A percentile compares a stretch with the other conserved stretches of the same genome.
These are phyloP conservation scores for Aaosphaeria arxii DNA, from an alignment of 2,329 filamentous ascomycete species.

Conservation along the genomic window DNA sequence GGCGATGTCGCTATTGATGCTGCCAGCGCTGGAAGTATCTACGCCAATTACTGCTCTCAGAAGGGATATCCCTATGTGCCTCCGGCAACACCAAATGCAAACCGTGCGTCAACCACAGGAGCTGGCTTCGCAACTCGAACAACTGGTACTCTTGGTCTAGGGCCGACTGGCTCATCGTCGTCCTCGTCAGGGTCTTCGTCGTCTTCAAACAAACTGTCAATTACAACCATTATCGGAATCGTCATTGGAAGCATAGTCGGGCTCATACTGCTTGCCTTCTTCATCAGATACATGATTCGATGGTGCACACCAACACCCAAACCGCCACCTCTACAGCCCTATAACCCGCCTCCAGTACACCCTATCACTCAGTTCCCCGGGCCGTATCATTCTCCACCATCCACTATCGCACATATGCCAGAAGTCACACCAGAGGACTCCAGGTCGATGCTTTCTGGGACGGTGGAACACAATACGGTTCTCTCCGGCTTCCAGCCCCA, in stretches of 20 bases:
- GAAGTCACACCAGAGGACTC: no score
- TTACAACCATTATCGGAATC: constrained; percentile 10
- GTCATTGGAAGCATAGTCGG: constrained; percentile 8
- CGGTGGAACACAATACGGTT: no score
- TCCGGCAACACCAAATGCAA: constrained; percentile 4
- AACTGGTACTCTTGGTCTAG: background rate
- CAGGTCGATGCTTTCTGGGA: no score
- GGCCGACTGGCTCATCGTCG: background rate
- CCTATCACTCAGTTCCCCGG: no score
- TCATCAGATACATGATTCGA: no score
- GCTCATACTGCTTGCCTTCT: constrained; percentile 4
- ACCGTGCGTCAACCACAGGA: constrained; percentile 6
- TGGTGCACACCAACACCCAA: no score
- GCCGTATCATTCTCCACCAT: no score
- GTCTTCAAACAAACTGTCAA: constrained; percentile 1
- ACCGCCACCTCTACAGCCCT: no score
- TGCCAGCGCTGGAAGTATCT: constrained; percentile 10
- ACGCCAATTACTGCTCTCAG: constrained; percentile 8
- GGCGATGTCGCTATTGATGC: constrained; percentile 10
- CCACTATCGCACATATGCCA: no score
- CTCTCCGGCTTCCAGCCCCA: no score
- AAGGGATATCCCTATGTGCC: constrained; percentile 7
- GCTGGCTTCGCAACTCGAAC: background rate
- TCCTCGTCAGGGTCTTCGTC: constrained; percentile 1
- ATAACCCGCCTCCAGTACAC: no score